These are phyloP conservation scores for Chlorella sorokiniana DNA, from an alignment of 139 green algal species.

Conservation along the genomic window DNA sequence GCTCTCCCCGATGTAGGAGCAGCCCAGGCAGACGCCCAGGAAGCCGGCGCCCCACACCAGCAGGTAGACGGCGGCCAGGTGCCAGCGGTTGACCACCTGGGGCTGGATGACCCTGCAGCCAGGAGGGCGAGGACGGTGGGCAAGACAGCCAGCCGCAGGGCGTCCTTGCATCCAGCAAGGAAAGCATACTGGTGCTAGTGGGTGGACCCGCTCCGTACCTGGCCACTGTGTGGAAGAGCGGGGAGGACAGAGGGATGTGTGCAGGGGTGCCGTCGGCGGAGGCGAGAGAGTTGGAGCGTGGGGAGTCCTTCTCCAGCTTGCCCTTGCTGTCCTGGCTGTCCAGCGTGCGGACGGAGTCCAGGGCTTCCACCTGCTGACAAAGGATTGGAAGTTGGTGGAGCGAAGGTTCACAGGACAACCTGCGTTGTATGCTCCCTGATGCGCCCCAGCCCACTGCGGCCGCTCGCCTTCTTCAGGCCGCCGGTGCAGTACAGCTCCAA, in stretches of 20 bases:
- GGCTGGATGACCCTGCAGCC: slow-evolving; percentile 17
- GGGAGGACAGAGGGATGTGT: no score
- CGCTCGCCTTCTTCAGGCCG: not conserved
- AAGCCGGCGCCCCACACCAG: slow-evolving; percentile 11
- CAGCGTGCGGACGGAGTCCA: no score
- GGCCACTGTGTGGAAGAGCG: slow-evolving; percentile 6
- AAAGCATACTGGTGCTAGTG: no score
- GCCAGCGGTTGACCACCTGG: not conserved
- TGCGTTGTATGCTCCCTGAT: no score
- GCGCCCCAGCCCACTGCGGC: not conserved
- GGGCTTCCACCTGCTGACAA: no score
- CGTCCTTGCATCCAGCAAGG: not conserved
- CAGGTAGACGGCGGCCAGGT: slow-evolving; percentile 4
- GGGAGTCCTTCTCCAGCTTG: no score
- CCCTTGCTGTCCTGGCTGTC: no score
- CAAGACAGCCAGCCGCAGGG: not conserved
- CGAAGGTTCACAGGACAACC: not conserved
- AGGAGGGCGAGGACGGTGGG: not conserved
- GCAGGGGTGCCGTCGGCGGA: no score
- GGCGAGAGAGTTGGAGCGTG: no score
- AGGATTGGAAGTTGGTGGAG: not conserved
- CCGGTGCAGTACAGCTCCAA: slow-evolving; percentile 12
- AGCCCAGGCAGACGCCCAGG: slow-evolving; percentile 17
- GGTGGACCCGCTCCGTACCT: no score
- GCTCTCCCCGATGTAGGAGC: slow-evolving; percentile 7